Base-by-base conservation (phyloP, 2,329 filamentous ascomycete genomes). In the Aspergillus texensis region DNA sequence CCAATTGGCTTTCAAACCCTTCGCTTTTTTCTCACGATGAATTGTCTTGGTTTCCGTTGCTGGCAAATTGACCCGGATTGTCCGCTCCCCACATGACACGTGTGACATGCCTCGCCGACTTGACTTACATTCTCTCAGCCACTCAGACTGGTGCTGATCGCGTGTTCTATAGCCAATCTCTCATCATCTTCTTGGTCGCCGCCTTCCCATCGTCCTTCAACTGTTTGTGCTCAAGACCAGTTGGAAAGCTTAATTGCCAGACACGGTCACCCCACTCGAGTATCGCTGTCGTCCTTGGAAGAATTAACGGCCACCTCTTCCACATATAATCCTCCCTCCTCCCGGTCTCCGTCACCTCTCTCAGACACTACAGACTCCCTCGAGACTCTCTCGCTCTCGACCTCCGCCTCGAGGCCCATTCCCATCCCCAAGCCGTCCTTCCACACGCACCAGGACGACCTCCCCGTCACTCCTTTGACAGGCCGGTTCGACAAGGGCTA, bases 201-300 rank as follows among this genome's bases (percentile, higher is more conserved):
- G 26, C 46, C 46, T 56, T 72, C 68, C 65, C 68, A 65, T 68
- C 71, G 67, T n/a, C 67, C 63, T 45, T 68, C 74, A 28, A 59
- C 65, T 48, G 66, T 63, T 61, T 68, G 65, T 36, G 70, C 75
- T 64, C 71, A 72, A 63, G 72, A 77, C 64, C 75, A 77, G 65
- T 68, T 77, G n/a, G 75, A 77, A 63, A 74, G 67, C 68, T 63
- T 79, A 65, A 76, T 78, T 66, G 69, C 71, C 63, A 76, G 73
- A 67, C 75, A 77, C 75, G 75, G 75, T 57, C 74, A 75, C 71
- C 76, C 76, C 70, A 77, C 76, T 61, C 75, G 74, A 45, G 73
- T 78, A 41, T 78, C 75, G 26, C 67, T 78, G 52, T 79, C 77
- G 4, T 78, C 77, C 63, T 61, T 79, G 60, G 71, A 76, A 52